phyloP scores from a whole-genome alignment of 2,329 filamentous ascomycete genomes.

The Tolypocladium pustulatum region DNA sequence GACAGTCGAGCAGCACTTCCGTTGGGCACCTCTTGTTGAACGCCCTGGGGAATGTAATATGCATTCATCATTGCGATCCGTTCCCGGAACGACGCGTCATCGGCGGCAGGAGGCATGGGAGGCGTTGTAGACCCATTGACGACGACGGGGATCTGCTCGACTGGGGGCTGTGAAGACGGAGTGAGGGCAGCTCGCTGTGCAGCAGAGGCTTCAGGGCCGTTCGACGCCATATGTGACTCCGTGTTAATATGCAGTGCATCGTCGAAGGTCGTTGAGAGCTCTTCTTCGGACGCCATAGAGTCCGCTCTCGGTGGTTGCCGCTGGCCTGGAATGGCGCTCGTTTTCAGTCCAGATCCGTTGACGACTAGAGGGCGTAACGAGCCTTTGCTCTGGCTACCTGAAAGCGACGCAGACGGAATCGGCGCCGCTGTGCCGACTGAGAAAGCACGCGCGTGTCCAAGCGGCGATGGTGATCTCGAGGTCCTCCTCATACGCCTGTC shows the following conservation, averaged over 20 bases:
- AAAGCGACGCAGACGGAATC: constrained; percentile 25
- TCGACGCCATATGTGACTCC: not conserved
- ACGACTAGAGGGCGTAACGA: constrained; percentile 39
- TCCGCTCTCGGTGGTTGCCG: constrained; percentile 9
- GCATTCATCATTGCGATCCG: constrained; percentile 29
- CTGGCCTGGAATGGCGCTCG: constrained; percentile 12
- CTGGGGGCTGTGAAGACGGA: constrained; percentile 8
- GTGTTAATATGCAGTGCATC: constrained; percentile 17
- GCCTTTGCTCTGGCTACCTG: constrained; percentile 21
- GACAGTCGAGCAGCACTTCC: constrained; percentile 18
- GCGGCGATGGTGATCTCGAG: constrained; percentile 46
- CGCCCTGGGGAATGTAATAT: constrained; percentile 15
- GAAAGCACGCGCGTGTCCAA: constrained; percentile 36
- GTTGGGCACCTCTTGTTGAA: constrained; percentile 19
- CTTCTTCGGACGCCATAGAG: constrained; percentile 12
- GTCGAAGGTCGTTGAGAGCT: constrained; percentile 10
- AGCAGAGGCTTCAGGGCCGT: not conserved
- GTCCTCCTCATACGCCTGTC: constrained; percentile 41
- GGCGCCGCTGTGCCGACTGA: constrained; percentile 29
- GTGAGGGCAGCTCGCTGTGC: not conserved
- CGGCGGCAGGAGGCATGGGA: constrained; percentile 9
- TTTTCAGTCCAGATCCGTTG: constrained; percentile 33
- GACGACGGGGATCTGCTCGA: constrained; percentile 20
- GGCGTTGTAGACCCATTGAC: constrained; percentile 22
- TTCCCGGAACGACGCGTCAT: constrained; percentile 30